Evolutionary conservation across 768 basidiomycete species (phyloP).

Genomic region (Serendipita sp.): DNA sequence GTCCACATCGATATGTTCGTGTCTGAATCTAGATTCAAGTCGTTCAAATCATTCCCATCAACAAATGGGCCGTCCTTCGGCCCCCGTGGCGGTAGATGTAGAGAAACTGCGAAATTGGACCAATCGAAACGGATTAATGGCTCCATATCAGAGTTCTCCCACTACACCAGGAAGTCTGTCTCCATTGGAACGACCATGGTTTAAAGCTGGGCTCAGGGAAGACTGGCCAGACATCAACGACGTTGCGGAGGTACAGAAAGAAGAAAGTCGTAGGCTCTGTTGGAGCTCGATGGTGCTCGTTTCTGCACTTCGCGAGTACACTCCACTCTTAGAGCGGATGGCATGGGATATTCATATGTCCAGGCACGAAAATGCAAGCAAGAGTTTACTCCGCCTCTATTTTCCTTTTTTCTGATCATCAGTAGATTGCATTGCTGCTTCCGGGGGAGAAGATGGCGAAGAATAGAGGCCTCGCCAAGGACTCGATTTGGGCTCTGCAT

Average conservation of each 20-base stretch:
- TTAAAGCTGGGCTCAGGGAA: not conserved
- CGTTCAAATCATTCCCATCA: too few species aligned
- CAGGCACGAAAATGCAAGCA: not conserved
- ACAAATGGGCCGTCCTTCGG: not conserved
- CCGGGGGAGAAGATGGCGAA: not conserved
- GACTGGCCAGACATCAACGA: constrained; percentile 1
- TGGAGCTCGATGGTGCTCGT: constrained; percentile 2
- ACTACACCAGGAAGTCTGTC: too few species aligned
- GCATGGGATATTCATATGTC: not conserved
- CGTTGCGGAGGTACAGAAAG: not conserved
- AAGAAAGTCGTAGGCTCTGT: constrained; percentile 5
- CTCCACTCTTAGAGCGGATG: not conserved
- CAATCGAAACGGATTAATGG: too few species aligned
- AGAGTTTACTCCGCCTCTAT: too few species aligned
- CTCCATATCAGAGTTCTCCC: too few species aligned
- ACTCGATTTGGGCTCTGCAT: constrained; percentile 5
- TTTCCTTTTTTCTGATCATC: not conserved
- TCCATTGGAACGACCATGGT: not conserved
- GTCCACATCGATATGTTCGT: not conserved
- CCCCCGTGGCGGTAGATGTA: not conserved
- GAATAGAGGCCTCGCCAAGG: not conserved
- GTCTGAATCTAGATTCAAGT: not conserved
- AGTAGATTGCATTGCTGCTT: not conserved
- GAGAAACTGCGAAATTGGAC: too few species aligned
- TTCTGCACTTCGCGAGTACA: constrained; percentile 3